Percentiles rank a stretch among this genome's conserved stretches.
phyloP scores from a whole-genome alignment of 768 basidiomycete species.

The Leccinum pellstonianum region DNA sequence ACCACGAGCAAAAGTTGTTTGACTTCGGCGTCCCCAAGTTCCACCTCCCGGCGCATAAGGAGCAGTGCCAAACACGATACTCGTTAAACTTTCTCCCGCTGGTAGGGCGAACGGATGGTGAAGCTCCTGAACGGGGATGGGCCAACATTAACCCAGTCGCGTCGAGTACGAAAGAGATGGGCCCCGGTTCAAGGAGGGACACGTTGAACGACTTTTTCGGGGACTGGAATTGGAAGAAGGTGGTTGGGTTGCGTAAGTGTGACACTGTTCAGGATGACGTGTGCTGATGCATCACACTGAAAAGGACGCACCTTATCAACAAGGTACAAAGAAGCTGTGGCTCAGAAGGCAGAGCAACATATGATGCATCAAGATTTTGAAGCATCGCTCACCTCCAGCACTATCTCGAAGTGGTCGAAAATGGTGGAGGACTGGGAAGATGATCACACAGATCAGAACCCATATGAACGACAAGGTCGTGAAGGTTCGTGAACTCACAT shows the following conservation, averaged over 20 bases:
- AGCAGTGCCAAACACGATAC: conserved; percentile 29
- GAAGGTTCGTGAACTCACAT: too few species aligned
- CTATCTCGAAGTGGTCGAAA: too few species aligned
- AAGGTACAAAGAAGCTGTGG: too few species aligned
- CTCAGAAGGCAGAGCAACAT: too few species aligned
- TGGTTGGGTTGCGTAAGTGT: conserved; percentile 22
- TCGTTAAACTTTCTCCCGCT: conserved; percentile 29
- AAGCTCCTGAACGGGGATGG: conserved; percentile 26
- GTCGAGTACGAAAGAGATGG: conserved; percentile 14
- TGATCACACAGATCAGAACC: too few species aligned
- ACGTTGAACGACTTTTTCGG: not conserved
- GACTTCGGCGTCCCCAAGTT: conserved; percentile 34
- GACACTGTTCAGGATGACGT: too few species aligned
- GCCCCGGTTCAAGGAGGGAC: not conserved
- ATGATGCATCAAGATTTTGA: too few species aligned
- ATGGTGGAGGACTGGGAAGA: too few species aligned
- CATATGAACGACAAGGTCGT: too few species aligned
- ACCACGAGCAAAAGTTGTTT: not conserved
- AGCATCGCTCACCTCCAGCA: too few species aligned
- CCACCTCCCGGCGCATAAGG: conserved; percentile 37
- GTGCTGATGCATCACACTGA: not conserved
- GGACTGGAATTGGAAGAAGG: conserved; percentile 35
- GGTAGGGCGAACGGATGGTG: conserved; percentile 14
- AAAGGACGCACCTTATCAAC: not conserved
- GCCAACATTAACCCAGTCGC: not conserved